These are phyloP conservation scores for Talaromyces stipitatus DNA, from an alignment of 495 filamentous ascomycete genomes.

Conservation along the genomic window DNA sequence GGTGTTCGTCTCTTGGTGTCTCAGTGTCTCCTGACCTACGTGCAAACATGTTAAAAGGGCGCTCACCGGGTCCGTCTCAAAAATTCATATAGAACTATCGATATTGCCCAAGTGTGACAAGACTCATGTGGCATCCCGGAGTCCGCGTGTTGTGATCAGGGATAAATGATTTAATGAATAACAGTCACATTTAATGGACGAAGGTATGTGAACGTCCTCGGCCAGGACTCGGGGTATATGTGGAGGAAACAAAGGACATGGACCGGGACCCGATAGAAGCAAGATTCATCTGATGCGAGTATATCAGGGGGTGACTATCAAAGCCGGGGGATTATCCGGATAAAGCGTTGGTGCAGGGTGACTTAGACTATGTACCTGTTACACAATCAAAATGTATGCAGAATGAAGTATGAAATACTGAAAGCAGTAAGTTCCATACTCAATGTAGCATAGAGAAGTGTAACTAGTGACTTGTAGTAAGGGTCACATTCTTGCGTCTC, in stretches of 20 bases:
- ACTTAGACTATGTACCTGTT: neutral
- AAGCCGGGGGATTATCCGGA: neutral
- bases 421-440: neutral
- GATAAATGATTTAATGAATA: neutral
- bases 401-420: neutral
- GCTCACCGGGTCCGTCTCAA: neutral
- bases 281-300: neutral
- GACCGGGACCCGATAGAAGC: neutral
- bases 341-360: neutral
- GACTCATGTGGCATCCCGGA: neutral
- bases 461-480: neutral
- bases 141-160: neutral
- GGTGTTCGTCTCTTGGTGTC: neutral
- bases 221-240: neutral
- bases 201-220: neutral
- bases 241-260: neutral
- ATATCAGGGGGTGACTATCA: neutral
- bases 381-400: neutral
- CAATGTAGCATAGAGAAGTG: neutral
- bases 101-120: neutral
- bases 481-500: constrained; percentile 4
- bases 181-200: neutral
- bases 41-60: neutral
- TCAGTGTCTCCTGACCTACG: neutral
- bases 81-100: neutral